phyloP scores from a whole-genome alignment of 768 basidiomycete species.

The Boletellus sp. region DNA sequence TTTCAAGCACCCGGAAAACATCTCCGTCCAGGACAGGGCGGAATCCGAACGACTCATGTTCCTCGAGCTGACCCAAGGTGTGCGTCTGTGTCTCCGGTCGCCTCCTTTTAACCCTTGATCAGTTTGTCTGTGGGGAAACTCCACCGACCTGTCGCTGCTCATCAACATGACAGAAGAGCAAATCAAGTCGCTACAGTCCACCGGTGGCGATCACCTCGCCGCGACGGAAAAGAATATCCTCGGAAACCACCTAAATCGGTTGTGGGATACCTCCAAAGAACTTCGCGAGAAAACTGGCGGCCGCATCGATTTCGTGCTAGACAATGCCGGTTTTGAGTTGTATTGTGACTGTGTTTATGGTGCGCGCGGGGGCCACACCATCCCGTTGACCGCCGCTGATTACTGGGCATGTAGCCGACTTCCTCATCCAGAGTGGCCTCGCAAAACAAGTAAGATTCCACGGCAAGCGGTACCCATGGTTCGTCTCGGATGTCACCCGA shows the following conservation, averaged over 20 bases:
- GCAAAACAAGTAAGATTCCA: constrained; percentile 88
- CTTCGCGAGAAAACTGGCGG: constrained; percentile 69
- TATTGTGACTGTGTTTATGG: constrained; percentile 88
- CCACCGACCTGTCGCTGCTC: constrained; percentile 89
- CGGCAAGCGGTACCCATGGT: constrained; percentile 94
- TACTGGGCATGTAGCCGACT: constrained; percentile 64
- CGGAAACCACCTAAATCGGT: constrained; percentile 69
- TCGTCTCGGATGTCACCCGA: constrained; percentile 88
- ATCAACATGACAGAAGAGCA: constrained; percentile 99
- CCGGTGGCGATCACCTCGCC: constrained; percentile 91
- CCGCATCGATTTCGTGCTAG: constrained; percentile 76
- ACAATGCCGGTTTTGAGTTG: constrained; percentile 82
- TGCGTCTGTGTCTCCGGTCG: constrained; percentile 12
- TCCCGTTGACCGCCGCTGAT: background rate
- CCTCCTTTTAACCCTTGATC: background rate
- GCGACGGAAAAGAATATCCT: constrained; percentile 96
- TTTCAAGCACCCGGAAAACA: constrained; percentile 56
- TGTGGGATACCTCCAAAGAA: constrained; percentile 74
- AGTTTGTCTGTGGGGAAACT: constrained; percentile 98
- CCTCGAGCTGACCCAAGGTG: constrained; percentile 87
- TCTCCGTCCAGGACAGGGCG: constrained; percentile 48
- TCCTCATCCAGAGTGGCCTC: constrained; percentile 85
- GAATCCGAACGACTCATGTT: constrained; percentile 86
- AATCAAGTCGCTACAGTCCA: constrained; percentile 93
- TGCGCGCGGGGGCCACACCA: constrained; percentile 29